Base-by-base conservation (phyloP, 768 basidiomycete genomes). In the Tremella mesenterica region DNA sequence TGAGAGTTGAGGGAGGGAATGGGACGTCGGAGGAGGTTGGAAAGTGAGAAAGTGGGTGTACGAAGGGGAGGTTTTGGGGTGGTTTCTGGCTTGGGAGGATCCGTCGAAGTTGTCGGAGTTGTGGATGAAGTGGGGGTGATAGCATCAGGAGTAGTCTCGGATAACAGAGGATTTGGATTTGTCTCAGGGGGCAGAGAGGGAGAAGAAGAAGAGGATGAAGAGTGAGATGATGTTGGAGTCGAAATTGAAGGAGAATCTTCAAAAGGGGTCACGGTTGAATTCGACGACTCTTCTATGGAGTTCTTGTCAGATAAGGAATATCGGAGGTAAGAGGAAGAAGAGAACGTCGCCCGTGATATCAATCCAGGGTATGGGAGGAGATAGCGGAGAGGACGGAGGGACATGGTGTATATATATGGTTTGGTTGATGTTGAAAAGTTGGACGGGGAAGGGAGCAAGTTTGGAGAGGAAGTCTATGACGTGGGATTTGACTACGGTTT, bases 291-390 rank as follows among this genome's bases (percentile, higher is more conserved):
- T 7, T 48, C 47, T 4, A 31, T 31, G 26, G 12, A 30, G 7
- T 31, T 43, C 12, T 50, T 50, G n/a, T 36, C 44, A 21, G 63
- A 58, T 29, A 56, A 56, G 43, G 56, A 59, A 2, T 60, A 36
- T 7, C 52, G 55, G 44, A 56, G 41, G 34, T 57, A 45, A 14
- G 63, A 58, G 29, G 63, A 59, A 6, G 63, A 41, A 13, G 48
- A 30, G 44, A 57, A 57, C 16, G 41, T 41, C 38, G 38, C 38
- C 38, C 38, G n/a, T 23, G 38, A 41, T 5, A 41, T 41, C 6
- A 41, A 23, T 23, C 38, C n/a, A 5, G 23, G n/a, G 38, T n/a
- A 23, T 23, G n/a, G 38, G 8, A 41, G n/a, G 38, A 16, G n/a
- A 23, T 16, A 18, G 6, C n/a, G 4, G n/a, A 41, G 38, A 5